Base-by-base conservation (phyloP, 2,329 filamentous ascomycete species). In the Fonsecaea erecta region DNA sequence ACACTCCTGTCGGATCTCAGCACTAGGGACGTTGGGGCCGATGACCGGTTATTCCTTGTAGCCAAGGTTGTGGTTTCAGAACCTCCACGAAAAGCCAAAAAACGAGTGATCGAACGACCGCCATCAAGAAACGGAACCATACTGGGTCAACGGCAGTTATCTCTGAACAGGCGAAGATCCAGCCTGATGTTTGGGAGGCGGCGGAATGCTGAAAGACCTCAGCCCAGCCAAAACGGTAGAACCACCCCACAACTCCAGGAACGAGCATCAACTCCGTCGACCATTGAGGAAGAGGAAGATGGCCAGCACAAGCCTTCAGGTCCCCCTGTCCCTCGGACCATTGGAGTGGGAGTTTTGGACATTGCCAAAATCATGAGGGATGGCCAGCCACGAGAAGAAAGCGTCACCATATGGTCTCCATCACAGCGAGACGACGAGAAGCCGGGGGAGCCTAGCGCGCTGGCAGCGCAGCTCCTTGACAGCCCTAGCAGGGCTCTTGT, bases 1-100 rank as follows among this genome's bases (percentile, higher is more conserved):
- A 96, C 93, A 0, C 83, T 99, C 1, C 97, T 98, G 71, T 89
- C 92, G 2, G 93, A 98, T 73, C 81, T 99, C 18, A 92, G 88
- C 43, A 86, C 91, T 0, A 85, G 88, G 55, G 93, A 97, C 72
- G 82, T 89, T 63, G 86, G 86, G n/a, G 84, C 88, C 71, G 60
- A 66, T 28, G 83, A 81, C 11, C 80, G 92, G 58, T 79, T 98
- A 21, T 97, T 91, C 75, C 83, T 99, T 1, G 88, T 97, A 2
- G 90, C 95, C 69, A 92, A 91, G 72, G 86, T 97, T 7, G 84
- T 92, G 55, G 85, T 88, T 2, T 82, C 83, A 55, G 85, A 87
- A 73, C 78, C 79, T 18, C 73, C 76, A 18, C 76, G 76, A 28
- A 67, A 72, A 16, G 58, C 65, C 6, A 62, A 60, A 30, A 62